A percentile compares a stretch with the other conserved stretches of the same genome.
These are phyloP conservation scores for Tubosaeta sp. DNA, from an alignment of 768 basidiomycete genomes.

Conservation along the genomic window DNA sequence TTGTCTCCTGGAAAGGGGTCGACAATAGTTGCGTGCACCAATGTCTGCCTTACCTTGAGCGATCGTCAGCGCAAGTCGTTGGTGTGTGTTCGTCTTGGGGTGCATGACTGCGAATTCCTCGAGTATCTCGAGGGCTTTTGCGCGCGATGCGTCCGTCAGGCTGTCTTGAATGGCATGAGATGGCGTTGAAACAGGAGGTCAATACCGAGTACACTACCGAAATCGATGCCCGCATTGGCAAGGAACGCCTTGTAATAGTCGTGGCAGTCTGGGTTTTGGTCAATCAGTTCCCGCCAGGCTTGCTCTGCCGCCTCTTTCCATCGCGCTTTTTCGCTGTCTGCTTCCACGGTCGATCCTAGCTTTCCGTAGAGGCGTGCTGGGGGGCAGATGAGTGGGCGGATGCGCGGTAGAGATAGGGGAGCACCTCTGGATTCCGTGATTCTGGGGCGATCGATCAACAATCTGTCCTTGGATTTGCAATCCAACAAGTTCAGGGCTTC, in stretches of 20 bases:
- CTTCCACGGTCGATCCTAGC: conserved; percentile 26
- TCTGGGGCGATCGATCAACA: conserved; percentile 66
- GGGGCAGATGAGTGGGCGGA: conserved; percentile 3
- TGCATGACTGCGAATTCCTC: conserved; percentile 55
- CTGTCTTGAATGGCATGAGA: conserved; percentile 31
- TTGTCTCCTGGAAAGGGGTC: conserved; percentile 44
- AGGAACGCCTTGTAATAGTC: conserved; percentile 79
- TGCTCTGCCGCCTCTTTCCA: conserved; percentile 67
- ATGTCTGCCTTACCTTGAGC: conserved; percentile 41
- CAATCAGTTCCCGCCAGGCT: conserved; percentile 76
- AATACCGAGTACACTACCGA: conserved; percentile 44
- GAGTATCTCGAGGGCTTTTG: conserved; percentile 54
- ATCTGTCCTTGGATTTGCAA: conserved; percentile 53
- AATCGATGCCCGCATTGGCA: conserved; percentile 54
- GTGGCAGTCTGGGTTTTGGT: conserved; percentile 80
- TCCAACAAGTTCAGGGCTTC: conserved; percentile 66
- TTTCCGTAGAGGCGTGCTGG: conserved; percentile 77
- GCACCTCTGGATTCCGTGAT: conserved; percentile 68
- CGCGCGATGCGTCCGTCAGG: conserved; percentile 45
- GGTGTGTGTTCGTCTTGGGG: conserved; percentile 67
- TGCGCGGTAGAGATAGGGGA: background rate
- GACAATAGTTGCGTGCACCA: background rate
- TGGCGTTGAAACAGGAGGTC: background rate
- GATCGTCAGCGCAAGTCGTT: conserved; percentile 67
- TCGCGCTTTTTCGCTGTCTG: conserved; percentile 23